A percentile compares a stretch with the other conserved stretches of the same genome.
These are phyloP conservation scores for Pluteus cervinus DNA, from an alignment of 768 basidiomycete species.

Conservation along the genomic window DNA sequence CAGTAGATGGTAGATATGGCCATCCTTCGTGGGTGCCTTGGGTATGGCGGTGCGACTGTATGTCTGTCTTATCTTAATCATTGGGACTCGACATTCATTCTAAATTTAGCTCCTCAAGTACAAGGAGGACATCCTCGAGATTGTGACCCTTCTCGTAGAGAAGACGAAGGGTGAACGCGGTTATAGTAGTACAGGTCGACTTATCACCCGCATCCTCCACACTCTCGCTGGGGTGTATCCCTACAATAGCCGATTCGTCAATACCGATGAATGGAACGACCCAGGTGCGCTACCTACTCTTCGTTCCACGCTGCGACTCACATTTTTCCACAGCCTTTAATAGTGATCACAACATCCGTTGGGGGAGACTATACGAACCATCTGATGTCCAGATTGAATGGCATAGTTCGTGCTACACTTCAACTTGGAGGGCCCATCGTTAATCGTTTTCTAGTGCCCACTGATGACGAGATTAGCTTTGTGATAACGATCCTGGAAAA, in stretches of 20 bases:
- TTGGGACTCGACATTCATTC: too few species aligned
- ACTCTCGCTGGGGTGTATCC: conserved; percentile 76
- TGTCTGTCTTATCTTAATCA: conserved; percentile 16
- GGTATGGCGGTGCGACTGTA: conserved; percentile 62
- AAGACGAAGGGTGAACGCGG: conserved; percentile 86
- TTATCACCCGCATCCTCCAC: conserved; percentile 71
- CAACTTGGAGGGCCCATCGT: conserved; percentile 1
- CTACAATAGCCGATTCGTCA: conserved; percentile 73
- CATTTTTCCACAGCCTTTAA: conserved; percentile 45
- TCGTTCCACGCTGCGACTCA: conserved; percentile 6
- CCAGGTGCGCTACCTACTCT: conserved; percentile 42
- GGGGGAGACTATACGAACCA: conserved; percentile 77
- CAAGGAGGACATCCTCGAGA: conserved; percentile 54
- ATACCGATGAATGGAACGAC: conserved; percentile 73
- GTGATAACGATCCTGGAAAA: conserved; percentile 71
- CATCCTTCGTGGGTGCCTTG: conserved; percentile 78
- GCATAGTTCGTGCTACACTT: conserved; percentile 53
- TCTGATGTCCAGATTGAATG: conserved; percentile 82
- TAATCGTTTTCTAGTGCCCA: conserved; percentile 40
- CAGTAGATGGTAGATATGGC: conserved; percentile 50
- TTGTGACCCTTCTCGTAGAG: conserved; percentile 64
- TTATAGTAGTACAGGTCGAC: conserved; percentile 71
- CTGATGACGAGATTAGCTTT: conserved; percentile 67
- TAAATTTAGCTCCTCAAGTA: conserved; percentile 76
- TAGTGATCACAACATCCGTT: conserved; percentile 54